phyloP scores from a whole-genome alignment of 192 early-diverging fungal genomes.

The Coemansia sp. region DNA sequence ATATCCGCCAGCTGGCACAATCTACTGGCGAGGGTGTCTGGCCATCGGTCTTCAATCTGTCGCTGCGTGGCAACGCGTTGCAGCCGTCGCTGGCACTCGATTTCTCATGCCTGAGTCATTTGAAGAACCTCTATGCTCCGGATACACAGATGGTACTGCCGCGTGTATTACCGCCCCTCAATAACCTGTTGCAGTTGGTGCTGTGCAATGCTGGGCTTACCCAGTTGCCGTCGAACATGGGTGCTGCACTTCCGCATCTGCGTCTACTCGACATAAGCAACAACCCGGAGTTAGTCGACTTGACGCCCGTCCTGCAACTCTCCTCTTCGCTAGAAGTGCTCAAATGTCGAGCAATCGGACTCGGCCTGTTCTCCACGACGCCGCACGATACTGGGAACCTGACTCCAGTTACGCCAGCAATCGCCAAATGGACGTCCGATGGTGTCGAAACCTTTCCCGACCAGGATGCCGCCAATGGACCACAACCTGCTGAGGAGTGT shows the following conservation, averaged over 20 bases:
- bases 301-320: slow-evolving; percentile 38
- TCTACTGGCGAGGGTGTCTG: slow-evolving; percentile 6
- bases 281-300: slow-evolving; percentile 42
- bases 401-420: slow-evolving; percentile 4
- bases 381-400: slow-evolving; percentile 1
- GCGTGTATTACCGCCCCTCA: slow-evolving; percentile 32
- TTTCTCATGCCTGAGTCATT: slow-evolving; percentile 29
- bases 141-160: slow-evolving; percentile 44
- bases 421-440: slow-evolving; percentile 4
- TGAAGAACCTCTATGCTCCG: slow-evolving; percentile 53
- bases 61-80: slow-evolving; percentile 44
- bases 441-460: slow-evolving; percentile 22
- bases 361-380: slow-evolving; percentile 15
- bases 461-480: background rate
- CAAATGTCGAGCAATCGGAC: slow-evolving; percentile 41
- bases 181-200: slow-evolving; percentile 40
- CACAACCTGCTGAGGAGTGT: slow-evolving; percentile 11
- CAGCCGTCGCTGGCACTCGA: slow-evolving; percentile 37
- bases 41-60: slow-evolving; percentile 47
- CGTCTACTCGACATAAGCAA: slow-evolving; percentile 49
- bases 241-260: slow-evolving; percentile 40
- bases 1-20: slow-evolving; percentile 34
- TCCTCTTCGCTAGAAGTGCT: slow-evolving; percentile 41
- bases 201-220: slow-evolving; percentile 40
- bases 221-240: slow-evolving; percentile 41